Percentiles rank a stretch among this genome's conserved stretches.
phyloP scores from a whole-genome alignment of 805 yeast species.

The Candida oleophila region DNA sequence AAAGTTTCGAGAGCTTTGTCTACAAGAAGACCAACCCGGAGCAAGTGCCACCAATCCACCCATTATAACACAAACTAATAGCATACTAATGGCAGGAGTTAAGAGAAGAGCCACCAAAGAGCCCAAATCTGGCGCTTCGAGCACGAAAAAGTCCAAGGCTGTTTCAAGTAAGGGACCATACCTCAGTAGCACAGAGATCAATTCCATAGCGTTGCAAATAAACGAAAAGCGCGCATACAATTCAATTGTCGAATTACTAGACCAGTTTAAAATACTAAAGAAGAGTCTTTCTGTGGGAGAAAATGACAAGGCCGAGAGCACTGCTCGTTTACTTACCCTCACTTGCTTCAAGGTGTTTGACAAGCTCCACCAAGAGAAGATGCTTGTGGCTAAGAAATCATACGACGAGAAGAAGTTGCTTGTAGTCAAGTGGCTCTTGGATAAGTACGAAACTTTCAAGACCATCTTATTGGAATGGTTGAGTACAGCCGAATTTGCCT shows the following conservation, averaged over 20 bases:
- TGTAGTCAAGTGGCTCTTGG: constrained; percentile 63
- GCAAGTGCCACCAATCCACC: background rate
- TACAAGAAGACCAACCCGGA: background rate
- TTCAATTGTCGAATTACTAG: constrained; percentile 48
- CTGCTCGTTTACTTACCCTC: constrained; percentile 41
- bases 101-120: constrained; percentile 18
- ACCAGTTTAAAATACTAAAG: constrained; percentile 29
- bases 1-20: background rate
- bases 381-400: constrained; percentile 32
- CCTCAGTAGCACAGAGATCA: constrained; percentile 12
- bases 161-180: too few relatives aligned
- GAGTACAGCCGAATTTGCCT: constrained; percentile 31
- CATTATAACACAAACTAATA: background rate
- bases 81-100: constrained; percentile 5
- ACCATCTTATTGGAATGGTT: constrained; percentile 41
- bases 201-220: constrained; percentile 10
- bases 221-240: constrained; percentile 47
- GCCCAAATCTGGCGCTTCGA: constrained; percentile 5
- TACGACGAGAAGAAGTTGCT: constrained; percentile 45
- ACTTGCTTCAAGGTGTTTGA: constrained; percentile 50
- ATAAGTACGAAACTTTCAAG: constrained; percentile 57
- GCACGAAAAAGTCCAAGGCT: constrained; percentile 6
- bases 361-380: constrained; percentile 41
- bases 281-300: constrained; percentile 17
- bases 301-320: constrained; percentile 21